A percentile compares a stretch with the other conserved stretches of the same genome.
Evolutionary conservation across 2,329 filamentous ascomycete genomes (phyloP).

Genomic region (Diaporthe sp.): DNA sequence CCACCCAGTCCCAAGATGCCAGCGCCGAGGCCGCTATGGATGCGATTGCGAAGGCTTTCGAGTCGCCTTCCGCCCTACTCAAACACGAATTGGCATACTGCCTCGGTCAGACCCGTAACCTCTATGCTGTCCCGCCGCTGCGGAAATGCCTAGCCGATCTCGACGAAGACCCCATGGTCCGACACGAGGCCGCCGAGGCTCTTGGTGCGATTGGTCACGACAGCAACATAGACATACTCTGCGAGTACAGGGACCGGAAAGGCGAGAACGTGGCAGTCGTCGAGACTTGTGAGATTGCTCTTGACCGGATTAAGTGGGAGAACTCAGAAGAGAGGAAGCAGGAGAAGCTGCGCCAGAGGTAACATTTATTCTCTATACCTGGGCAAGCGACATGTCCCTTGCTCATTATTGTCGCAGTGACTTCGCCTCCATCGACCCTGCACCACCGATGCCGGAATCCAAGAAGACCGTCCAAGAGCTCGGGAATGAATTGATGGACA

Average conservation of each 20-base stretch:
- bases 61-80: slow-evolving; percentile 85
- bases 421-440: slow-evolving; percentile 95
- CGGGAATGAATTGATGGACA: slow-evolving; percentile 82
- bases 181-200: slow-evolving; percentile 96
- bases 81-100: slow-evolving; percentile 99
- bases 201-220: slow-evolving; percentile 86
- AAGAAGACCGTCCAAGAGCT: slow-evolving; percentile 77
- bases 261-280: slow-evolving; percentile 84
- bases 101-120: slow-evolving; percentile 87
- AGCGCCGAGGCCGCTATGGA: slow-evolving; percentile 70
- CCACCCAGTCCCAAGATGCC: slow-evolving; percentile 73
- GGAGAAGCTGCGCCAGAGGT: slow-evolving; percentile 88
- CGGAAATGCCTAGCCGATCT: slow-evolving; percentile 79
- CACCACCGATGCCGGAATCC: slow-evolving; percentile 84
- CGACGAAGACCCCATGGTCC: slow-evolving; percentile 92
- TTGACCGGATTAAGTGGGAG: slow-evolving; percentile 95
- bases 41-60: slow-evolving; percentile 89
- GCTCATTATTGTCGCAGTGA: slow-evolving; percentile 69
- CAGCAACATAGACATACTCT: slow-evolving; percentile 79
- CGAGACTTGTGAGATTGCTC: slow-evolving; percentile 97
- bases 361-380: slow-evolving; percentile 36
- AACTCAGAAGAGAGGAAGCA: slow-evolving; percentile 76
- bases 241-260: slow-evolving; percentile 76
- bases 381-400: background rate
- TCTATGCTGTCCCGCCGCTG: slow-evolving; percentile 78